phyloP scores from a whole-genome alignment of 805 yeast species.

The Ogataea angusta region DNA sequence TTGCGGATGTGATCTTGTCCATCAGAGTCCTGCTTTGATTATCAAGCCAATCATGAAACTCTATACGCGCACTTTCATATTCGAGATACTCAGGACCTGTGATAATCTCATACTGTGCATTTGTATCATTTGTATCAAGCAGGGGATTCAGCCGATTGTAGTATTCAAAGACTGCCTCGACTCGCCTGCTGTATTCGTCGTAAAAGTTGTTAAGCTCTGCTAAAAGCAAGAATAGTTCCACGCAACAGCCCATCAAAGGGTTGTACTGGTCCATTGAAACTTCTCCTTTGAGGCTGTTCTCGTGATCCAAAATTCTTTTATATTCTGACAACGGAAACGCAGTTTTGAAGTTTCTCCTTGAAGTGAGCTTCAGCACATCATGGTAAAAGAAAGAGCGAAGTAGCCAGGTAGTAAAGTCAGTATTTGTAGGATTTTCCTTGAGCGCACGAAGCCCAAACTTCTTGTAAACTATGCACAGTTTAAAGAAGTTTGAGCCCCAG shows the following conservation, averaged over 20 bases:
- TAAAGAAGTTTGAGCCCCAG: slow-evolving; percentile 23
- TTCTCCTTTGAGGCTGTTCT: background rate
- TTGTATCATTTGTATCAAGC: slow-evolving; percentile 3
- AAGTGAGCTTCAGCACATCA: slow-evolving; percentile 24
- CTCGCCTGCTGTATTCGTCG: slow-evolving; percentile 9
- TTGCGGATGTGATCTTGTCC: slow-evolving; percentile 13
- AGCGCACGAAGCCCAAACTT: slow-evolving; percentile 16
- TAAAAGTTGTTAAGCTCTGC: slow-evolving; percentile 20
- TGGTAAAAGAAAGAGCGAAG: slow-evolving; percentile 24
- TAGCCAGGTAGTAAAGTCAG: slow-evolving; percentile 15
- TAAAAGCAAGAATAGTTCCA: slow-evolving; percentile 17
- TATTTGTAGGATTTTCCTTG: slow-evolving; percentile 7
- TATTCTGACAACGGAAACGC: slow-evolving; percentile 23
- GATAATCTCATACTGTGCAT: slow-evolving; percentile 9
- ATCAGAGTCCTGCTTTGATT: slow-evolving; percentile 11
- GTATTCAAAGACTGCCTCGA: slow-evolving; percentile 4
- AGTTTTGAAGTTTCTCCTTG: slow-evolving; percentile 20
- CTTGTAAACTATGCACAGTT: slow-evolving; percentile 11
- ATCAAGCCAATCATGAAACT: slow-evolving; percentile 27
- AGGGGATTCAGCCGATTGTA: slow-evolving; percentile 1
- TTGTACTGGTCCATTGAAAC: background rate
- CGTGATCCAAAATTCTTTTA: slow-evolving; percentile 8
- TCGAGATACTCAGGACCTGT: slow-evolving; percentile 10
- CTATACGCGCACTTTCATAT: slow-evolving; percentile 19
- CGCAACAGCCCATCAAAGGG: slow-evolving; percentile 21